phyloP scores from a whole-genome alignment of 768 basidiomycete species.

The Cubamyces lactineus region DNA sequence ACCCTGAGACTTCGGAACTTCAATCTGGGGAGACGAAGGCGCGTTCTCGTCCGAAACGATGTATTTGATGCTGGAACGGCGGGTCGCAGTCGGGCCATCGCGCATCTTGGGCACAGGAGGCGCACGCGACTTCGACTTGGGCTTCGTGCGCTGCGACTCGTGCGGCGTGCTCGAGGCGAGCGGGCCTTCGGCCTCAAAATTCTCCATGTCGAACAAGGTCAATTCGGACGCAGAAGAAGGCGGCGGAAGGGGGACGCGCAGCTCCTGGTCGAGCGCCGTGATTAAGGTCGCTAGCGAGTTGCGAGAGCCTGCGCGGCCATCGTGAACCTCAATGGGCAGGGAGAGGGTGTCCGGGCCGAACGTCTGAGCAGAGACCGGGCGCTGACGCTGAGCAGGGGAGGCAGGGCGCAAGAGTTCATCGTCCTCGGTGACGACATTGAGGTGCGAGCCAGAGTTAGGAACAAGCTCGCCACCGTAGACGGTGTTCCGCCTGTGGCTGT shows the following conservation, averaged over 20 bases:
- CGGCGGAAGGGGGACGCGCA: constrained; percentile 34
- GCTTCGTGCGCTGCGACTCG: constrained; percentile 40
- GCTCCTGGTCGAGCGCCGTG: constrained; percentile 36
- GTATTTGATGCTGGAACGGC: constrained; percentile 66
- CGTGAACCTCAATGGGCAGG: constrained; percentile 55
- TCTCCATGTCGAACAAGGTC: constrained; percentile 57
- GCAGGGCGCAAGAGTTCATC: constrained; percentile 36
- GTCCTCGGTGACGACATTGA: constrained; percentile 47
- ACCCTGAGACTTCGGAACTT: constrained; percentile 12
- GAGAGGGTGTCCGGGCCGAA: constrained; percentile 43
- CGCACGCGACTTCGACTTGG: constrained; percentile 27
- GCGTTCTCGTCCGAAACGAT: constrained; percentile 58
- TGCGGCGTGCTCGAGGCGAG: constrained; percentile 69
- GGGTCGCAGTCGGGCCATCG: constrained; percentile 28
- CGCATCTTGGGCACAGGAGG: constrained; percentile 32
- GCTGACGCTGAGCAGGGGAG: constrained; percentile 17
- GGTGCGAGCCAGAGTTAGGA: constrained; percentile 25
- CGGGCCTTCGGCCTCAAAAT: constrained; percentile 41
- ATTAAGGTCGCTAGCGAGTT: constrained; percentile 51
- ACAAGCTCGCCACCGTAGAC: constrained; percentile 29
- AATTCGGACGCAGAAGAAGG: constrained; percentile 64
- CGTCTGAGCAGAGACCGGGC: constrained; percentile 21
- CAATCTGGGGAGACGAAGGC: constrained; percentile 14
- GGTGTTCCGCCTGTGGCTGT: constrained; percentile 52
- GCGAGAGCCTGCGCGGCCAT: constrained; percentile 52